Base-by-base conservation (phyloP, 2,329 filamentous ascomycete genomes). In the Gnomoniopsis smithogilvyi region DNA sequence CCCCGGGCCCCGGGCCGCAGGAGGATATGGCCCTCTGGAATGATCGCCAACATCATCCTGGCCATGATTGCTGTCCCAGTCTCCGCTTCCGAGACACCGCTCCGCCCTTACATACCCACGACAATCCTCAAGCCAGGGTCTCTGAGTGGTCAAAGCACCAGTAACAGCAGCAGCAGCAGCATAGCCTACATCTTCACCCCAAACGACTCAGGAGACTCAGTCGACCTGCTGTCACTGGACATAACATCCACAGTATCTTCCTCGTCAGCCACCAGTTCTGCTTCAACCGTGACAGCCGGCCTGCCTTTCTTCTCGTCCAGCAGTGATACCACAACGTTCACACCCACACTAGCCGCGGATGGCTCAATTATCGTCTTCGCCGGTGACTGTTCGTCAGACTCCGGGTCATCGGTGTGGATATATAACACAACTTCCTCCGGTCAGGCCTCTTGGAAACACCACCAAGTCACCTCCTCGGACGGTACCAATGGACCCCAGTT, bases 31-130 rank as follows among this genome's bases (percentile, higher is more conserved):
- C 47, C 45, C 22, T 51, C 24, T 7, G 52, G 46, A 33, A 30
- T 57, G 53, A 56, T 52, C 53, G 50, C 49, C 54, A 24, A 49
- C 41, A 17, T 56, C 33, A 43, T 62, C 30, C 50, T 62, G 49
- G 54, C 51, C 51, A 61, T 51, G 61, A 48, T 48, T 50, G 41
- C 58, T 30, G 52, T 55, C 36, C 41, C 45, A 26, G 57, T 43
- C 58, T 51, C 56, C 47, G 58, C 34, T 41, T 33, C 58, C 22
- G 67, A 72, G 7, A 76, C 79, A 54, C 76, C 79, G 66, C 72
- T 71, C 51, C 80, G 92, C 54, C 92, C 91, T 26, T 96, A 96
- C 76, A 86, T 87, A 57, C 89, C 91, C 2, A 92, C 92, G 0
- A 85, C 83, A 33, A 81, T 96, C 54, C 81, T 94, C 59, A 79